Conservation (phyloP, 495 filamentous ascomycete species). For the Lophium mytilinum region DNA sequence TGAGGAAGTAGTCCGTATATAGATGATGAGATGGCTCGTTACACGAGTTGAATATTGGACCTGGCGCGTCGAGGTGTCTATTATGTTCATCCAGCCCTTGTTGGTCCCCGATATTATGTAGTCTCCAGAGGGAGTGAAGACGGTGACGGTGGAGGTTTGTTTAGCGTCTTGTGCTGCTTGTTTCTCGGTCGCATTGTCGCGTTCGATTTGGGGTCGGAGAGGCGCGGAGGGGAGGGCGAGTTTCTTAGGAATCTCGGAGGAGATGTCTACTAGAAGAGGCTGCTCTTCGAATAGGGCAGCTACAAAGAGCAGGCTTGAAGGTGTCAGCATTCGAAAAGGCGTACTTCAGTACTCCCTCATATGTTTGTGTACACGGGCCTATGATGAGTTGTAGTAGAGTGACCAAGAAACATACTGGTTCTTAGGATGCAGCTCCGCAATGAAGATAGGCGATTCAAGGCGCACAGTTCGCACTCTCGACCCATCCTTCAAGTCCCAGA, state of each 20-base stretch:
- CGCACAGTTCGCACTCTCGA: conserved; percentile 61
- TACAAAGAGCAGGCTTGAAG: conserved; percentile 62
- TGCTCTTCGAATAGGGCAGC: conserved; percentile 89
- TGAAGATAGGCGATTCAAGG: conserved; percentile 88
- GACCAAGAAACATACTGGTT: conserved; percentile 58
- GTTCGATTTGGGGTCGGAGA: conserved; percentile 49
- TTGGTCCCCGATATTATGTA: conserved; percentile 87
- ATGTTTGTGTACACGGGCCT: no score
- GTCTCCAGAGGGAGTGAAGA: conserved; percentile 76
- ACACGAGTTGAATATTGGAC: conserved; percentile 82
- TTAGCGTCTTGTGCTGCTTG: conserved; percentile 87
- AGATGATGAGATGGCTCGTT: conserved; percentile 80
- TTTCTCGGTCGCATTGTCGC: conserved; percentile 66
- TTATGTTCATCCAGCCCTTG: conserved; percentile 90
- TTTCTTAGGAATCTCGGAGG: conserved; percentile 54
- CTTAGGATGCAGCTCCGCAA: conserved; percentile 85
- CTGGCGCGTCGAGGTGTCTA: conserved; percentile 65
- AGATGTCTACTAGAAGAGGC: conserved; percentile 77
- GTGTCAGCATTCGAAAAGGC: no score
- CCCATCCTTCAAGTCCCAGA: conserved; percentile 85
- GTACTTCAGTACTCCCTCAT: no score
- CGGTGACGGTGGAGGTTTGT: conserved; percentile 80
- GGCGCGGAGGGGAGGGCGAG: conserved; percentile 73
- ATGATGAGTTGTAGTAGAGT: not conserved
- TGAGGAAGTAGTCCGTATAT: conserved; percentile 71